phyloP scores from a whole-genome alignment of 805 yeast genomes.

The Suhomyces tanzawaensis region DNA sequence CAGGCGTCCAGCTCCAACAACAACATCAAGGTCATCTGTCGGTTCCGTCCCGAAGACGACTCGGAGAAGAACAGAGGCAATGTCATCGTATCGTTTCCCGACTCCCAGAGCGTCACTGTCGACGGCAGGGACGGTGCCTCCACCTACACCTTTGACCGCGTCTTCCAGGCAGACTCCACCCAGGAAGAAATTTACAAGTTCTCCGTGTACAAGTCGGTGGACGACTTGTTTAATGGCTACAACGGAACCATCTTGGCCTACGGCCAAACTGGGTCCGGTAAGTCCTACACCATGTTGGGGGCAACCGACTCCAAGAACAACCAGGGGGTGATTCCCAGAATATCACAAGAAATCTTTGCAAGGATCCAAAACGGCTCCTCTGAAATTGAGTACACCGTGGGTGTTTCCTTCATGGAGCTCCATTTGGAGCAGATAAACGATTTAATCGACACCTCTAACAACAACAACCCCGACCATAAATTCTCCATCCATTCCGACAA shows the following conservation, averaged over 20 bases:
- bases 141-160: conserved; percentile 61
- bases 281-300: conserved; percentile 77
- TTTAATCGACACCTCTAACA: conserved; percentile 43
- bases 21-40: conserved; percentile 64
- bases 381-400: conserved; percentile 61
- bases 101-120: conserved; percentile 25
- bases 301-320: conserved; percentile 26
- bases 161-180: conserved; percentile 49
- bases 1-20: conserved; percentile 11
- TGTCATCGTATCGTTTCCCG: conserved; percentile 20
- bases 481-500: conserved; percentile 63
- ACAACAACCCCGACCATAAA: conserved; percentile 20
- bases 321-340: conserved; percentile 72
- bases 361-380: conserved; percentile 44
- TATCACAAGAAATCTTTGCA: conserved; percentile 62
- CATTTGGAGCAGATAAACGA: conserved; percentile 77
- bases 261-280: conserved; percentile 80
- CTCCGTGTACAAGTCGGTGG: conserved; percentile 60
- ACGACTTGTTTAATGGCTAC: conserved; percentile 70
- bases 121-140: conserved; percentile 25
- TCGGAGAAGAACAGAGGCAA: conserved; percentile 26
- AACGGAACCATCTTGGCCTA: conserved; percentile 76
- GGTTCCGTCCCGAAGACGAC: conserved; percentile 61
- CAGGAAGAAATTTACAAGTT: conserved; percentile 61
- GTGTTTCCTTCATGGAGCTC: conserved; percentile 75